phyloP scores from a whole-genome alignment of 1,284 basidiomycete species.

The Pseudozyma pruni region DNA sequence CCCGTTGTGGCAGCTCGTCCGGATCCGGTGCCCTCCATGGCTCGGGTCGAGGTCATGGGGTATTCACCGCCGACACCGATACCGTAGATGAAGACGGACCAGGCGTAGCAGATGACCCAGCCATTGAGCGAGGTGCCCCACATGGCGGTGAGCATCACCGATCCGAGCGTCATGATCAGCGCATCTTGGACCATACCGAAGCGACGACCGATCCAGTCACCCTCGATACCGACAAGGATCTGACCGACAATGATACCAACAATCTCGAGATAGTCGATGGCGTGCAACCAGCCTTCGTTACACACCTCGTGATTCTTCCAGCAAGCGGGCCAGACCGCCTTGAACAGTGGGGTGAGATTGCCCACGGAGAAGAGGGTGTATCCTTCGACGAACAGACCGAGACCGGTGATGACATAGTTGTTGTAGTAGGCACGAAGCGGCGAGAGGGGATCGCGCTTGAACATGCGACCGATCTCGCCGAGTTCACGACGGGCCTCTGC shows the following conservation, averaged over 20 bases:
- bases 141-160: constrained; percentile 72
- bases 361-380: constrained; percentile 73
- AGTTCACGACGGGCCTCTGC: constrained; percentile 70
- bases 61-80: constrained; percentile 71
- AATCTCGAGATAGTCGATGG: constrained; percentile 70
- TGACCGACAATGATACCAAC: constrained; percentile 73
- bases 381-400: constrained; percentile 72
- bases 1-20: constrained; percentile 68
- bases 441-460: constrained; percentile 70
- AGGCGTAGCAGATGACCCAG: constrained; percentile 73
- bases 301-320: constrained; percentile 70
- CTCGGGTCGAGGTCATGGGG: constrained; percentile 72
- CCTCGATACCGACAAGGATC: constrained; percentile 72
- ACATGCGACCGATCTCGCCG: constrained; percentile 69
- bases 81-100: constrained; percentile 71
- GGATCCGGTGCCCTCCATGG: constrained; percentile 70
- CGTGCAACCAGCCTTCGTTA: constrained; percentile 70
- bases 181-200: constrained; percentile 71
- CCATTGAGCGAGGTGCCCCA: constrained; percentile 72
- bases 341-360: constrained; percentile 69
- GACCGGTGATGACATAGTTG: constrained; percentile 72
- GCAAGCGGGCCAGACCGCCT: constrained; percentile 71
- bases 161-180: constrained; percentile 69
- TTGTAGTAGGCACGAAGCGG: constrained; percentile 70
- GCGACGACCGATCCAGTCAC: constrained; percentile 72